Evolutionary conservation across 2,329 filamentous ascomycete genomes (phyloP).

Genomic region (Aschersonia sp.): DNA sequence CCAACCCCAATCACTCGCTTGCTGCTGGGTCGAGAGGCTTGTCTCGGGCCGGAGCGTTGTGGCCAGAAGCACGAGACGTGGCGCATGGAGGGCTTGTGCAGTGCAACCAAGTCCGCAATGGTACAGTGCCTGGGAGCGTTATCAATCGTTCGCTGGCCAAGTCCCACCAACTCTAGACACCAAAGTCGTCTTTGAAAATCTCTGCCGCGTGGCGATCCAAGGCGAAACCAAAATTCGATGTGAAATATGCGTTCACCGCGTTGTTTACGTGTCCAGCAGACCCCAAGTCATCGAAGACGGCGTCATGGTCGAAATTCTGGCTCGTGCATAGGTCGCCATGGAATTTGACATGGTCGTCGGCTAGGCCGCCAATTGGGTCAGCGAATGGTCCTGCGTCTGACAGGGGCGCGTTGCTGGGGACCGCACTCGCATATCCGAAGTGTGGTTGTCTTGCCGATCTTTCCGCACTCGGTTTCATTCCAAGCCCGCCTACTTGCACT

Average conservation of each 20-base stretch:
- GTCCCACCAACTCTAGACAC: too few relatives aligned
- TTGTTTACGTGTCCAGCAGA: constrained; percentile 34
- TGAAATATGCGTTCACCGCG: constrained; percentile 44
- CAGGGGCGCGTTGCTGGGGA: neutral
- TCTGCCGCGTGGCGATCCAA: too few relatives aligned
- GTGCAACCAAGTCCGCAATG: too few relatives aligned
- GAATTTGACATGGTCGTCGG: neutral
- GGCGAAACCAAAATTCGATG: constrained; percentile 48
- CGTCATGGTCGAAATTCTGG: constrained; percentile 30
- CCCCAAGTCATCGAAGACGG: constrained; percentile 35
- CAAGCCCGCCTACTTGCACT: neutral
- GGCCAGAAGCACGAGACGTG: too few relatives aligned
- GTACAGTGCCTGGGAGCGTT: too few relatives aligned
- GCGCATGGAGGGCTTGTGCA: too few relatives aligned
- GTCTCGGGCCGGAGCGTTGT: too few relatives aligned
- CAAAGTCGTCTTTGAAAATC: too few relatives aligned
- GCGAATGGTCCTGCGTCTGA: neutral
- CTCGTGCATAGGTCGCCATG: constrained; percentile 2
- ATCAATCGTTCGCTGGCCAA: too few relatives aligned
- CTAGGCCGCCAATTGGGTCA: neutral
- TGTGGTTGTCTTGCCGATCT: neutral
- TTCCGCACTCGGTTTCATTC: neutral
- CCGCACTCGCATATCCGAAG: neutral
- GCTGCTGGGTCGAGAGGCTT: too few relatives aligned
- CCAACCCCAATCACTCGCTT: neutral